These are phyloP conservation scores for Suillus fuscotomentosus DNA, from an alignment of 768 basidiomycete genomes.

Conservation along the genomic window DNA sequence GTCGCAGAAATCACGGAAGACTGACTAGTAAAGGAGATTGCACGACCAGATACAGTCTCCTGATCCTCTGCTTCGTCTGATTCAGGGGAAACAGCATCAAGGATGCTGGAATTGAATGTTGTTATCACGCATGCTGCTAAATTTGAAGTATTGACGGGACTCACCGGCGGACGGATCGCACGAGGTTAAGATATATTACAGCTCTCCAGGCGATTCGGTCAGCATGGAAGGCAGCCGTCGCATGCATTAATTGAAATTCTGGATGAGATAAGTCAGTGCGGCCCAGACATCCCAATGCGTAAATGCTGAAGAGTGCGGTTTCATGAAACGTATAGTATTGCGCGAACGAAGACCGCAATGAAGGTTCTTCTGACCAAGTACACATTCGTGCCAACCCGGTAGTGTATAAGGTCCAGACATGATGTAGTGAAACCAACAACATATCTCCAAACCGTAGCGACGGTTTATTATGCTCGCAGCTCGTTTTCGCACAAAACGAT, in stretches of 20 bases:
- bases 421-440: background rate
- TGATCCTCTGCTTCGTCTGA: slow-evolving; percentile 58
- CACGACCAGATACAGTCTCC: slow-evolving; percentile 49
- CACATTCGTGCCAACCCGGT: background rate
- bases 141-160: slow-evolving; percentile 18
- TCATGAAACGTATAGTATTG: background rate
- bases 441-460: background rate
- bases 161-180: slow-evolving; percentile 76
- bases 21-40: slow-evolving; percentile 51
- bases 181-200: slow-evolving; percentile 86
- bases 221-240: slow-evolving; percentile 71
- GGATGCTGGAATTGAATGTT: slow-evolving; percentile 46
- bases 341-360: background rate
- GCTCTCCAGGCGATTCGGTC: slow-evolving; percentile 85
- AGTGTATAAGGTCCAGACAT: slow-evolving; percentile 4
- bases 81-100: slow-evolving; percentile 73
- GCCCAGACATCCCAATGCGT: background rate
- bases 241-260: slow-evolving; percentile 86
- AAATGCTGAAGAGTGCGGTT: background rate
- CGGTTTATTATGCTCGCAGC: background rate
- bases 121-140: background rate
- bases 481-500: background rate
- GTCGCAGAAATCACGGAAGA: slow-evolving; percentile 40
- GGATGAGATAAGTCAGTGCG: slow-evolving; percentile 22
- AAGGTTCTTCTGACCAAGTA: background rate